Conservation (phyloP, 345 rosid species). For the Moricandia arvensis region DNA sequence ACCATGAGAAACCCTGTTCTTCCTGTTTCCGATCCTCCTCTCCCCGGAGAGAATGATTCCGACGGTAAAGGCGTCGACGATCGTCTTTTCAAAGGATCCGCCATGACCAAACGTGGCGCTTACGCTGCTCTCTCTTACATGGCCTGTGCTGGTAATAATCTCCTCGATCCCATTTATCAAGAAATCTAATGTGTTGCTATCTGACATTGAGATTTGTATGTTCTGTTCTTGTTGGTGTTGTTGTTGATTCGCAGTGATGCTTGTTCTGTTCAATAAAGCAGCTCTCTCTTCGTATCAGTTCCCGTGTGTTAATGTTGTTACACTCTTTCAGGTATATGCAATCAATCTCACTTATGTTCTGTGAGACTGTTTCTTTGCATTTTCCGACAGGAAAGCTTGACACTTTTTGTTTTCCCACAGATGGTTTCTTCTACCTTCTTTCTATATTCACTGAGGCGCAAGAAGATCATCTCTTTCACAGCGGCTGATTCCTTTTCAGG, state of each 20-base stretch:
- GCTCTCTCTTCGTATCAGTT: constrained; percentile 91
- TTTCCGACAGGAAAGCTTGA: neutral
- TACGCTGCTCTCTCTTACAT: constrained; percentile 90
- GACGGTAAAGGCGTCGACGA: constrained; percentile 59
- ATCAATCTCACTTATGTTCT: neutral
- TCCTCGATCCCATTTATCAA: neutral
- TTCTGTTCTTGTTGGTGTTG: too few relatives aligned
- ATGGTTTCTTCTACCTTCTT: constrained; percentile 76
- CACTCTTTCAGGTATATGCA: constrained; percentile 76
- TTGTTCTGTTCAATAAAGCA: constrained; percentile 93
- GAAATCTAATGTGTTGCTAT: neutral
- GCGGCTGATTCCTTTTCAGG: constrained; percentile 50
- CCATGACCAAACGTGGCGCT: constrained; percentile 91
- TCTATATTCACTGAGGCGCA: constrained; percentile 64
- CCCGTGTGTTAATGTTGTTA: constrained; percentile 86
- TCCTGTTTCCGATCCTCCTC: constrained; percentile 63
- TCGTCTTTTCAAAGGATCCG: constrained; percentile 75
- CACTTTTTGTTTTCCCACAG: constrained; percentile 40
- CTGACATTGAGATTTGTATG: constrained; percentile 5
- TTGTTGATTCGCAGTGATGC: constrained; percentile 61
- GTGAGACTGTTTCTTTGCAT: neutral
- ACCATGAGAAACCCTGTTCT: constrained; percentile 53
- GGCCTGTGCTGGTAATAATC: constrained; percentile 76
- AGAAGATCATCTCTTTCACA: constrained; percentile 66
- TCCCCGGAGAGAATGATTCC: constrained; percentile 53